These are phyloP conservation scores for Botryotinia calthae DNA, from an alignment of 2,329 filamentous ascomycete species.

Conservation along the genomic window DNA sequence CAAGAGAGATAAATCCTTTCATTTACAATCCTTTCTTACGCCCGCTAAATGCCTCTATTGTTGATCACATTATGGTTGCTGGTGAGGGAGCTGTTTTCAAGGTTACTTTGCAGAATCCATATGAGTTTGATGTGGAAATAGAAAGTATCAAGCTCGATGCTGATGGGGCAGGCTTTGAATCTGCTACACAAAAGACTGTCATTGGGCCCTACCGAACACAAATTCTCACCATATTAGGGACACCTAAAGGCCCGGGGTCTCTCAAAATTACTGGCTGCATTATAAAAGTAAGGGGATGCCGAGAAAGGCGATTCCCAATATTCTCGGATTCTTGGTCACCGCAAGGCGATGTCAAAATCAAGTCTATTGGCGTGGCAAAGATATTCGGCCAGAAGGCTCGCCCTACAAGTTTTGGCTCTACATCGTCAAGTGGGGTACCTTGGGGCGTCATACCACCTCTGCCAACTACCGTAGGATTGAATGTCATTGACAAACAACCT, in stretches of 20 bases:
- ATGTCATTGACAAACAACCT: slow-evolving; percentile 78
- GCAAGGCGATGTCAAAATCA: slow-evolving; percentile 68
- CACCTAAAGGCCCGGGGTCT: slow-evolving; percentile 63
- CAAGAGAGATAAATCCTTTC: slow-evolving; percentile 68
- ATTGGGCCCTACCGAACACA: slow-evolving; percentile 84
- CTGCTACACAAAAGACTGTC: slow-evolving; percentile 60
- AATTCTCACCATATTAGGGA: slow-evolving; percentile 68
- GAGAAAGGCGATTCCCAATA: slow-evolving; percentile 79
- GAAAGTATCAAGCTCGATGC: slow-evolving; percentile 75
- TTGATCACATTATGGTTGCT: slow-evolving; percentile 71
- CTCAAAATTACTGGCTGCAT: slow-evolving; percentile 75
- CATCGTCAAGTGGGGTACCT: slow-evolving; percentile 37
- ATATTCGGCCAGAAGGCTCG: slow-evolving; percentile 35
- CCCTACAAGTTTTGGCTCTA: slow-evolving; percentile 37
- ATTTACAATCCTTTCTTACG: slow-evolving; percentile 93
- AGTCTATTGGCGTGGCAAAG: slow-evolving; percentile 65
- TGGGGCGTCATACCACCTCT: slow-evolving; percentile 39
- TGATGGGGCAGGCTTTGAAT: slow-evolving; percentile 70
- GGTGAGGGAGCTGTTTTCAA: slow-evolving; percentile 75
- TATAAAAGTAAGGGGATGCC: slow-evolving; percentile 77
- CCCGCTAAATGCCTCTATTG: slow-evolving; percentile 54
- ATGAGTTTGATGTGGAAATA: slow-evolving; percentile 87
- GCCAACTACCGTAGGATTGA: slow-evolving; percentile 56
- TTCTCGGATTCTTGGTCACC: slow-evolving; percentile 75
- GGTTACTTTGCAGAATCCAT: slow-evolving; percentile 88